A percentile compares a stretch with the other conserved stretches of the same genome.
These are phyloP conservation scores for Yamadazyma akitaensis DNA, from an alignment of 805 yeast species.

Conservation along the genomic window DNA sequence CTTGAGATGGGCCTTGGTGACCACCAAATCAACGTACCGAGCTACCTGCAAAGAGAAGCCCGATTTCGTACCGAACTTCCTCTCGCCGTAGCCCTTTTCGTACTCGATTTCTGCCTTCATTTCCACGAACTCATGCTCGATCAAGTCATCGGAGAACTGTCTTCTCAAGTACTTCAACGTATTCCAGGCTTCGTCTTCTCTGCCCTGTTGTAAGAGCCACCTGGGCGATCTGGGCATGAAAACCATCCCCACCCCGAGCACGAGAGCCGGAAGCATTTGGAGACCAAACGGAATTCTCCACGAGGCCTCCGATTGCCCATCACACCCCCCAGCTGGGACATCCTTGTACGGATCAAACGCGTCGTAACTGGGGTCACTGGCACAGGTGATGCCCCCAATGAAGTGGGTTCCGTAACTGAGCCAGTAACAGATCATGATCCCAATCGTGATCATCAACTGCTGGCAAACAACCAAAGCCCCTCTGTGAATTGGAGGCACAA, in stretches of 20 bases:
- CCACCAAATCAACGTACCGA: slow-evolving; percentile 12
- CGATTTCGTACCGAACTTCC: slow-evolving; percentile 11
- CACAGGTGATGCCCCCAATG: slow-evolving; percentile 40
- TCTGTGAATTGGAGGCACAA: slow-evolving; percentile 57
- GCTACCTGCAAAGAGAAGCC: slow-evolving; percentile 10
- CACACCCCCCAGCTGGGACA: slow-evolving; percentile 21
- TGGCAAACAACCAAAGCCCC: slow-evolving; percentile 67
- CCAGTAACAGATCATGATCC: slow-evolving; percentile 76
- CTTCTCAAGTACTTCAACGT: slow-evolving; percentile 36
- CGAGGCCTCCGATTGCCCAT: slow-evolving; percentile 20
- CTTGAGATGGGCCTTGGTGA: slow-evolving; percentile 20
- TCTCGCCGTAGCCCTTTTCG: slow-evolving; percentile 10
- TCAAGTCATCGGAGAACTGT: slow-evolving; percentile 22
- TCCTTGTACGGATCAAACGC: slow-evolving; percentile 22
- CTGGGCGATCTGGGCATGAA: slow-evolving; percentile 53
- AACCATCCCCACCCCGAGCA: slow-evolving; percentile 39
- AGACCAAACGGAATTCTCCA: slow-evolving; percentile 46
- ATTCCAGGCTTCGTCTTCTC: slow-evolving; percentile 48
- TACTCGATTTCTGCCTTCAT: slow-evolving; percentile 16
- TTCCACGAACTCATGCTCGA: slow-evolving; percentile 16
- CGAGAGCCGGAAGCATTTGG: slow-evolving; percentile 48
- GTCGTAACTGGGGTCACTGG: slow-evolving; percentile 9
- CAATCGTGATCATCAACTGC: slow-evolving; percentile 64
- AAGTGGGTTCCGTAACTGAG: slow-evolving; percentile 68
- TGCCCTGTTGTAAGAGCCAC: slow-evolving; percentile 48